Evolutionary conservation across 345 rosid genomes (phyloP), one percentile per base, ranked within the genome.

Genomic region (Cardiospermum halicacabum): DNA sequence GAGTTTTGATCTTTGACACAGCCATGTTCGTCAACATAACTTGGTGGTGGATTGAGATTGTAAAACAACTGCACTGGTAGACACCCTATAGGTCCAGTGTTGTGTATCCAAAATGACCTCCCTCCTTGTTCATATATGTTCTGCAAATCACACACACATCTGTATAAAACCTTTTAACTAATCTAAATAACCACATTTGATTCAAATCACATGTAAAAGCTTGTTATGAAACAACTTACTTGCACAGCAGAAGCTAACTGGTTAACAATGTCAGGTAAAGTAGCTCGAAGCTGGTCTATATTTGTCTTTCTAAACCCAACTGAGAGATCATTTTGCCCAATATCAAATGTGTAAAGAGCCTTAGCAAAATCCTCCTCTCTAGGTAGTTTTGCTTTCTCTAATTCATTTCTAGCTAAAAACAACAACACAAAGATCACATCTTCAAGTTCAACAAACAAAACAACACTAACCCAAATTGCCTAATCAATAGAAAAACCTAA

Each of bases 241-340:
- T 79, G 83, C 51, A 93, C 84, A n/a, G 98, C 97, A 36, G 89
- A 69, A 62, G 91, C 97, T 48, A 93, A 74, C 72, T 86, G 91
- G 75, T 78, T 74, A 28, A 82, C 62, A 49, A 93, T 88, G 56
- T 86, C 94, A 0, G 96, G 97, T 70, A 93, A 31, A 0, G 90
- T 76, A 31, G 89, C 85, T 34, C 75, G 79, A 48, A 93, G 92
- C 65, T 93, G 94, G 71, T 93, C 91, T 0, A 56, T 45, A 55
- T 77, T 86, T 90, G 85, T 69, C 69, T 71, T 88, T 68, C 97
- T 56, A 56, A 93, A 86, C 45, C 94, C 98, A 36, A 85, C 84
- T 42, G 92, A 90, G 60, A 93, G 94, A 80, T 93, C 97, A 71
- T 93, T 93, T 71, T 93, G 97, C 62, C 98, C 97, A 18, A 93